Percentiles rank a stretch among this genome's conserved stretches.
These are phyloP conservation scores for Boletus rubropictus DNA, from an alignment of 768 basidiomycete species.

Conservation along the genomic window DNA sequence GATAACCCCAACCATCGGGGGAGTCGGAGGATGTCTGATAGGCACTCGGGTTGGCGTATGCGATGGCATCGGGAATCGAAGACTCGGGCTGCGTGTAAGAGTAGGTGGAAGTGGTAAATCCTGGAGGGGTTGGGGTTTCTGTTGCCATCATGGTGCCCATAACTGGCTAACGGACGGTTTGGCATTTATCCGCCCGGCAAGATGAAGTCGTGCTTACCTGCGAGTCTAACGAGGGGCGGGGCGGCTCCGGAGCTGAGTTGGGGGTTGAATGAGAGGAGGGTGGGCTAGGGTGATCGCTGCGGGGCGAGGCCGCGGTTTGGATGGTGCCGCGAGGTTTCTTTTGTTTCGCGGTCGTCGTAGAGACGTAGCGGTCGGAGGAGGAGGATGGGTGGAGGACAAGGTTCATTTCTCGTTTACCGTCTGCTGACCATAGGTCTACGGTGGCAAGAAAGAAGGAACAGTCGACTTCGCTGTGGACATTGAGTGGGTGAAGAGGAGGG, in stretches of 20 bases:
- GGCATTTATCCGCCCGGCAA: neutral
- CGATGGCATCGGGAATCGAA: slow-evolving; percentile 36
- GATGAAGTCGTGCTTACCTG: slow-evolving; percentile 33
- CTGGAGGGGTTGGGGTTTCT: slow-evolving; percentile 28
- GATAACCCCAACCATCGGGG: slow-evolving; percentile 53
- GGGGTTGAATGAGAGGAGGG: slow-evolving; percentile 44
- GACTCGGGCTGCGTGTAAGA: slow-evolving; percentile 40
- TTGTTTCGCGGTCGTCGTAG: slow-evolving; percentile 34
- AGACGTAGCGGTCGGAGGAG: slow-evolving; percentile 60
- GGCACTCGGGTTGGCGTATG: slow-evolving; percentile 39
- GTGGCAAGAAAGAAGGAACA: slow-evolving; percentile 85
- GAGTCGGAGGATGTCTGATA: slow-evolving; percentile 40
- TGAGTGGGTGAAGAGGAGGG: slow-evolving; percentile 4
- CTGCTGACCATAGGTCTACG: slow-evolving; percentile 88
- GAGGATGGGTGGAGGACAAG: slow-evolving; percentile 84
- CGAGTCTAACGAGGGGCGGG: slow-evolving; percentile 33
- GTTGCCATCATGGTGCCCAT: slow-evolving; percentile 37
- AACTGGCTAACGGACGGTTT: slow-evolving; percentile 19
- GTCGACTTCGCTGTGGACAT: slow-evolving; percentile 62
- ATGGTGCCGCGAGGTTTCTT: slow-evolving; percentile 33
- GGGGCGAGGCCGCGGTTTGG: slow-evolving; percentile 31
- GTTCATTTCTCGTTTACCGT: slow-evolving; percentile 80
- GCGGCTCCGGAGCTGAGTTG: slow-evolving; percentile 38
- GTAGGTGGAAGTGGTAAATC: slow-evolving; percentile 39
- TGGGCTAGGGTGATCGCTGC: slow-evolving; percentile 39